Base-by-base conservation (phyloP, 768 basidiomycete species). In the Butyriboletus loyo region DNA sequence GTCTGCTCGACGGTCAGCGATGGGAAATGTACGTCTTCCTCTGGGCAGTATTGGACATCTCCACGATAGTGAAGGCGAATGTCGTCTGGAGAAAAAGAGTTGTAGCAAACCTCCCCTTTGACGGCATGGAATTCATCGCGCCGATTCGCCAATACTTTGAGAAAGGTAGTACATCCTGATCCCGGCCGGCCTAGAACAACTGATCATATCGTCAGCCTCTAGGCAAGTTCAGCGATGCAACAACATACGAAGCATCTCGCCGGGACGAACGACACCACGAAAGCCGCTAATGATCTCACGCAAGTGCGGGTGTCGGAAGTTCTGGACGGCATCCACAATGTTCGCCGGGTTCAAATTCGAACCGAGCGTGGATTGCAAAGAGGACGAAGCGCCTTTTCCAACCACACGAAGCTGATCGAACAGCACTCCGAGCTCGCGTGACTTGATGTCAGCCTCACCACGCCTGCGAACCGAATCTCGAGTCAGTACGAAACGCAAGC, bases 131-230 rank as follows among this genome's bases (percentile, higher is more conserved):
- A 95, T 53, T 86, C 86, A 4, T 74, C 72, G 1, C 84, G 80
- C 56, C 85, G 83, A 64, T 94, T 93, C 17, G 92, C 79, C 44
- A 96, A 78, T 0, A 80, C 78, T 68, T 92, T 92, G 49, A 97
- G 80, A 44, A 97, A 76, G 0, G 93, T 92, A 27, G 80, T 84
- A 66, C 92, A 95, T 3, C 93, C 92, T 0, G 89, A 84, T 14
- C 88, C 88, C 1, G 92, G 92, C 28, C 90, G 79, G 22, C 92
- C 92, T 24, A 94, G 79, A 11, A 93, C 92, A 15, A 95, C 87
- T 88, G 60, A 5, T 50, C 19, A 15, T 4, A 11, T 7, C 32
- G 8, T 62, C 10, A 63, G 36, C 31, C 17, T n/a, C 14, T 4
- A 22, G 1, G 17, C 19, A 19, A 0, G 1, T 45, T 24, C 43